These are phyloP conservation scores for Aureobasidium sp. DNA, from an alignment of 2,329 filamentous ascomycete genomes.

Conservation along the genomic window DNA sequence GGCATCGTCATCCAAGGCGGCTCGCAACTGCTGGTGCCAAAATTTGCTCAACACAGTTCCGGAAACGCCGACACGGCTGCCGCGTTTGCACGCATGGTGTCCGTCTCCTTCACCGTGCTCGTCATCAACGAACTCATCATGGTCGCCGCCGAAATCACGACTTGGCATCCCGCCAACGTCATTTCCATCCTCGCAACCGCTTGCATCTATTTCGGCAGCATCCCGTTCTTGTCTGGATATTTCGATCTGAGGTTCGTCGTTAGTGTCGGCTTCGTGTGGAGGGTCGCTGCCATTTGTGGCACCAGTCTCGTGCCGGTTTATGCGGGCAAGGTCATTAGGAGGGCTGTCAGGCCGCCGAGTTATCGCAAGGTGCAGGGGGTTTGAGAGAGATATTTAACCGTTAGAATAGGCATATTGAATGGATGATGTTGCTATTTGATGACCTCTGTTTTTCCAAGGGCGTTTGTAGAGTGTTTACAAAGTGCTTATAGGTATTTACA, in stretches of 20 bases:
- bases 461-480: too few relatives aligned
- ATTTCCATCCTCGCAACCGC: slow-evolving; percentile 76
- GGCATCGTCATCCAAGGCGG: slow-evolving; percentile 94
- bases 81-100: slow-evolving; percentile 59
- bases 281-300: slow-evolving; percentile 69
- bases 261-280: slow-evolving; percentile 80
- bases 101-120: slow-evolving; percentile 84
- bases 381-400: too few relatives aligned
- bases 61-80: slow-evolving; percentile 19
- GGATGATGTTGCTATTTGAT: too few relatives aligned
- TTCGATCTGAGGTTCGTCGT: slow-evolving; percentile 78
- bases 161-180: slow-evolving; percentile 94
- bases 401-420: too few relatives aligned
- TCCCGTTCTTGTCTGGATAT: slow-evolving; percentile 84
- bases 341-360: slow-evolving; percentile 82
- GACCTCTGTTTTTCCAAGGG: too few relatives aligned
- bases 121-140: slow-evolving; percentile 93
- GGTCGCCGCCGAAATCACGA: slow-evolving; percentile 94
- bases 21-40: slow-evolving; percentile 76
- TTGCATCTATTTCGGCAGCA: slow-evolving; percentile 67
- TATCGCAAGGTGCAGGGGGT: slow-evolving; percentile 72
- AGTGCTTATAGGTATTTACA: too few relatives aligned
- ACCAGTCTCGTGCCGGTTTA: slow-evolving; percentile 83
- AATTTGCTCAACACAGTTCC: slow-evolving; percentile 40
- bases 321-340: slow-evolving; percentile 73